Evolutionary conservation across 345 rosid genomes (phyloP).

Genomic region (Camelina sativa): DNA sequence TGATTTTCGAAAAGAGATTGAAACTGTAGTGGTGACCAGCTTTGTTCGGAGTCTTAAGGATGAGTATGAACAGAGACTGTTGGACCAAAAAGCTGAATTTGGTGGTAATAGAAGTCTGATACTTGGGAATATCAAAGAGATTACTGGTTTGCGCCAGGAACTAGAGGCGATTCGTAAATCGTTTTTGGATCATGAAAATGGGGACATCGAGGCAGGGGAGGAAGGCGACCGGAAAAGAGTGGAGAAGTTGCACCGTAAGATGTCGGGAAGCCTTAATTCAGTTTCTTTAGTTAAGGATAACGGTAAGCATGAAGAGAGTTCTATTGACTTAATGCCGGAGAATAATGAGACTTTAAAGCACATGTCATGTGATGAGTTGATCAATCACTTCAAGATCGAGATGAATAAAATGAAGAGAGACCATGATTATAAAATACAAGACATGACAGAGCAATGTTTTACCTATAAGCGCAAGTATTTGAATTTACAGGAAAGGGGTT

Average conservation of each 20-base stretch:
- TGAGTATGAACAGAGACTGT: conserved; percentile 56
- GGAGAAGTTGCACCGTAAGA: conserved; percentile 59
- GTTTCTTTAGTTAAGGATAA: conserved; percentile 55
- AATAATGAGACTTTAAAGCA: conserved; percentile 56
- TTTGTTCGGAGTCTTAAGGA: conserved; percentile 58
- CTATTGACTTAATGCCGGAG: conserved; percentile 53
- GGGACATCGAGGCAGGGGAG: conserved; percentile 57
- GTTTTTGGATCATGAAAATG: conserved; percentile 56
- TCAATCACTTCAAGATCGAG: conserved; percentile 64
- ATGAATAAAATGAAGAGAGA: conserved; percentile 84
- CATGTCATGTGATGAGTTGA: conserved; percentile 53
- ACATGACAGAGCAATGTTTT: conserved; percentile 68
- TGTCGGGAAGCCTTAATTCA: conserved; percentile 57
- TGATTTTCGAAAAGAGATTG: conserved; percentile 56
- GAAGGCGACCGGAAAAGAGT: conserved; percentile 47
- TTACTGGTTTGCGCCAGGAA: conserved; percentile 71
- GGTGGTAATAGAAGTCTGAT: conserved; percentile 44
- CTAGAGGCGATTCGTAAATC: conserved; percentile 63
- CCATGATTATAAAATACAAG: conserved; percentile 63
- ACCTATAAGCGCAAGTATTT: conserved; percentile 62
- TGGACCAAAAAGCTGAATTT: conserved; percentile 50
- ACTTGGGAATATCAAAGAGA: conserved; percentile 60
- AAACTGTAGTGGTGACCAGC: conserved; percentile 51
- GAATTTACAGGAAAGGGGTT: conserved; percentile 61
- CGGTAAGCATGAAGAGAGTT: conserved; percentile 64